Evolutionary conservation across 345 rosid species (phyloP).

Genomic region (Pugionium cornutum): DNA sequence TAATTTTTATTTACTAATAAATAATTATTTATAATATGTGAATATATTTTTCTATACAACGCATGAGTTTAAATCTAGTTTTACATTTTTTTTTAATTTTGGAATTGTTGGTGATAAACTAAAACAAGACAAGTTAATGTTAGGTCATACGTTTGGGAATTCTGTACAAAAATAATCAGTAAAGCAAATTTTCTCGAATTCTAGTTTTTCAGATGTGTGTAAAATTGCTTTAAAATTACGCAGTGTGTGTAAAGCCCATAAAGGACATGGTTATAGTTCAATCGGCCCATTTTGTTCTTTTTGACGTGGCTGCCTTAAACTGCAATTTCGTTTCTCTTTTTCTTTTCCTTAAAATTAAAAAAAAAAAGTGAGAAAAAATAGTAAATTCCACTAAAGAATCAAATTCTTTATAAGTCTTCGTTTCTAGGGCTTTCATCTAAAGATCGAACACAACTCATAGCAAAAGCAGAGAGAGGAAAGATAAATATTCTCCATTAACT

Average conservation of each 20-base stretch:
- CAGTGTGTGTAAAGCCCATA: not conserved
- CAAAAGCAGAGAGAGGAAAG: not conserved
- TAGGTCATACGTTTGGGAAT: no score
- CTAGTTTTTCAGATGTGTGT: no score
- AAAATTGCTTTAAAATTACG: no score
- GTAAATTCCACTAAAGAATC: constrained; percentile 33
- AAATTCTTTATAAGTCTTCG: not conserved
- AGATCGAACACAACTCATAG: not conserved
- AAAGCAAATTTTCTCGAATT: no score
- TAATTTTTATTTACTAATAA: no score
- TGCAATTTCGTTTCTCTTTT: constrained; percentile 3
- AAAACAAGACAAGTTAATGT: no score
- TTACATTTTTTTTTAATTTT: no score
- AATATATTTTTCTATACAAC: no score
- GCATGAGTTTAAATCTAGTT: no score
- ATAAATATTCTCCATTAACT: not conserved
- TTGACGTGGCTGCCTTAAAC: constrained; percentile 29
- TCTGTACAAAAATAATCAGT: no score
- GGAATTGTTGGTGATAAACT: no score
- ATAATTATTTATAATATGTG: no score
- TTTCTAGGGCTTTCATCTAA: constrained; percentile 27
- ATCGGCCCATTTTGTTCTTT: constrained; percentile 1
- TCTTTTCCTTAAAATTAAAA: not conserved
- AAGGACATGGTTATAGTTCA: not conserved
- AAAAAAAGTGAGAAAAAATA: constrained; percentile 1